Conservation (phyloP, 2,329 filamentous ascomycete species). For the Exophiala spinifera region DNA sequence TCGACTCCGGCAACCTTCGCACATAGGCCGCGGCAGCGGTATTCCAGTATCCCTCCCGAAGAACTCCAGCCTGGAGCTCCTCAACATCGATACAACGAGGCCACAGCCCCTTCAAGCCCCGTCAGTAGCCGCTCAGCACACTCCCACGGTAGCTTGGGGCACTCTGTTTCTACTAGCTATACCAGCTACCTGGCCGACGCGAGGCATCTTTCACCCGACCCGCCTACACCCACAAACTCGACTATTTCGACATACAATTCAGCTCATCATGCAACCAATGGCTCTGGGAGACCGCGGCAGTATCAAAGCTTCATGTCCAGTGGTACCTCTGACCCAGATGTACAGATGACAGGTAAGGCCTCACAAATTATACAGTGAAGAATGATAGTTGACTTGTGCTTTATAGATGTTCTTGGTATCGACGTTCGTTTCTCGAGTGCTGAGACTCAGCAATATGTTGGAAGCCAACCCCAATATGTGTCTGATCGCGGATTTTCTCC, state of each 20-base stretch:
- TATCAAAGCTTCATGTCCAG: background rate
- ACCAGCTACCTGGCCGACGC: slow-evolving; percentile 11
- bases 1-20: slow-evolving; percentile 1
- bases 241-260: slow-evolving; percentile 3
- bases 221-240: slow-evolving; percentile 15
- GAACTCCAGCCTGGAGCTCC: background rate
- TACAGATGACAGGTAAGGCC: slow-evolving; percentile 15
- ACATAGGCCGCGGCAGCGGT: background rate
- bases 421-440: slow-evolving; percentile 7
- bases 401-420: slow-evolving; percentile 19
- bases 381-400: background rate
- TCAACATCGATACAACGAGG: slow-evolving; percentile 1
- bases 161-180: slow-evolving; percentile 7
- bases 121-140: slow-evolving; percentile 13
- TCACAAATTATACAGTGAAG: no score
- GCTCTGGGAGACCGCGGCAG: background rate
- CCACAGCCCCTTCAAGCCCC: slow-evolving; percentile 15
- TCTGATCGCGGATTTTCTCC: slow-evolving; percentile 6
- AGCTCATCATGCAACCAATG: background rate
- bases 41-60: background rate
- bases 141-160: slow-evolving; percentile 7
- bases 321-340: background rate
- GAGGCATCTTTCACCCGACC: slow-evolving; percentile 15
- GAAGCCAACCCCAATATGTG: slow-evolving; percentile 11
- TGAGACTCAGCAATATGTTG: slow-evolving; percentile 10